Percentiles rank a stretch among this genome's conserved stretches.
Evolutionary conservation across 371 early-diverging fungal genomes (phyloP).

Genomic region (Coemansia sp.): DNA sequence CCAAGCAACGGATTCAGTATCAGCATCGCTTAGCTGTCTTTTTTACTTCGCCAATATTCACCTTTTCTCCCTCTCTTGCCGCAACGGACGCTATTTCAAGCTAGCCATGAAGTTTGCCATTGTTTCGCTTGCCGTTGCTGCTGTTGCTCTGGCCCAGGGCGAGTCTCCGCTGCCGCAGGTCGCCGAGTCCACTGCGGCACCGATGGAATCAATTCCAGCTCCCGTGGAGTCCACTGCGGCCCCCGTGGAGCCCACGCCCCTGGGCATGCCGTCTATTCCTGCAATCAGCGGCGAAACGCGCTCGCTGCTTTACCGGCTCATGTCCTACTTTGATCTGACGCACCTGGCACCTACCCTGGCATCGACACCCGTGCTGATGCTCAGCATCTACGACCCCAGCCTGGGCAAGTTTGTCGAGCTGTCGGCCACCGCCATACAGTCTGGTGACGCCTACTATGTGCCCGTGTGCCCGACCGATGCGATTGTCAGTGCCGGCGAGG

Average conservation of each 20-base stretch:
- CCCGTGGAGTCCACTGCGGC: not conserved
- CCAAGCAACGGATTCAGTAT: too few relatives aligned
- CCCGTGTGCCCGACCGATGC: constrained; percentile 18
- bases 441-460: constrained; percentile 18
- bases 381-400: constrained; percentile 14
- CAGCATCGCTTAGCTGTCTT: too few relatives aligned
- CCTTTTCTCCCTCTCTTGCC: too few relatives aligned
- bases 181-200: not conserved
- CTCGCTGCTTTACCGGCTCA: constrained; percentile 14
- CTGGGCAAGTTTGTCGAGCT: constrained; percentile 10
- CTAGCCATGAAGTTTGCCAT: too few relatives aligned
- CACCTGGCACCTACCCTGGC: not conserved
- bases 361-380: constrained; percentile 10
- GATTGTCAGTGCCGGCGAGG: not conserved
- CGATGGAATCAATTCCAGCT: not conserved
- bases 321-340: constrained; percentile 23
- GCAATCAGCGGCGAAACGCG: not conserved
- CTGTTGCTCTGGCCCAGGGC: not conserved
- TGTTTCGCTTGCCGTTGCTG: not conserved
- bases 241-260: not conserved
- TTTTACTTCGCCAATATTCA: too few relatives aligned
- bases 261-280: not conserved
- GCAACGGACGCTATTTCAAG: too few relatives aligned
- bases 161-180: not conserved
- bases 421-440: constrained; percentile 4